Evolutionary conservation across 1,284 basidiomycete species (phyloP), one percentile per base, ranked within the genome.

Genomic region (Fistulina hepatica): DNA sequence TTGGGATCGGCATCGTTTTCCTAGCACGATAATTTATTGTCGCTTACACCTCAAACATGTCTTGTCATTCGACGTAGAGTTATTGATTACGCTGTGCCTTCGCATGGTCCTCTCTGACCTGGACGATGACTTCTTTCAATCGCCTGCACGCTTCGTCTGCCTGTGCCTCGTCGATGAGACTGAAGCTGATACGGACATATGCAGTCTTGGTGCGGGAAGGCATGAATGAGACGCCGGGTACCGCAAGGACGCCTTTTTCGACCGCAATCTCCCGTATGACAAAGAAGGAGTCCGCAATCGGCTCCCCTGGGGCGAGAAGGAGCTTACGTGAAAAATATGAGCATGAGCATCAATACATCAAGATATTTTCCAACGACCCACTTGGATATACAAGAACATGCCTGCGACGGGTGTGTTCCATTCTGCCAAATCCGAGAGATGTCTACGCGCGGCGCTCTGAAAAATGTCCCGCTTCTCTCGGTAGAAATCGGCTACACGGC

Each of bases 331-430:
- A 17, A 16, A 21, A 32, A 25, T 21, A 41, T 27, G n/a, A 43
- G 34, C 27, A 44, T 42, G 34, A 47, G 43, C 40, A 39, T 41
- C 13, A 12, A 23, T 16, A 5, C 25, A 6, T 12, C 12, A 15
- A 27, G 15, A 27, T 27, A 27, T 27, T 12, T 3, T 6, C 6
- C 6, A 27, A 3, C 11, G 43, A 55, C 75, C 43, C 52, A 82
- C 86, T 86, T 31, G 15, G 19, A 31, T 31, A 15, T 45, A 92
- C 52, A 88, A 75, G 62, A 92, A 91, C 83, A 91, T 84, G 45
- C 92, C 92, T 3, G 92, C 85, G 36, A 88, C 80, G 0, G 93
- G 93, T 1, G 71, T 67, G 27, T 65, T 73, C 91, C 92, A 97
- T 47, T 81, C 78, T 4, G 78, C 89, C 16, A 92, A 60, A 2